phyloP scores from a whole-genome alignment of 768 basidiomycete species.

The Asterophora parasitica region DNA sequence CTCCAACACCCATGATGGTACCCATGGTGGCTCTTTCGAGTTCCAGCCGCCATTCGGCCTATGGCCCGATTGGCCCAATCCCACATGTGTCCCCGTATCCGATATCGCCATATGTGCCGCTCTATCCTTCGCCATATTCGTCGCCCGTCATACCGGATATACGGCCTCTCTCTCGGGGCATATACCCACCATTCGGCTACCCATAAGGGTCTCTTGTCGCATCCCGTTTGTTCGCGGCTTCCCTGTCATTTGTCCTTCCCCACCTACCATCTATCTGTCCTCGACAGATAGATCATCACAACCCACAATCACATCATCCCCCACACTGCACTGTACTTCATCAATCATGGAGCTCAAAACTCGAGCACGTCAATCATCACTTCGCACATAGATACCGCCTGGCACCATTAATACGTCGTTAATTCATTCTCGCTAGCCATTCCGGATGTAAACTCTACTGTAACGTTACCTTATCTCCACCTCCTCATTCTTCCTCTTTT shows the following conservation, averaged over 20 bases:
- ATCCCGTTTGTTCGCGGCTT: not conserved
- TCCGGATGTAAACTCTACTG: too few relatives aligned
- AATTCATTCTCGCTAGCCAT: not conserved
- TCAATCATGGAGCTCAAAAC: not conserved
- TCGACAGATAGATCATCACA: not conserved
- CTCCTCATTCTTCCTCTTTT: too few relatives aligned
- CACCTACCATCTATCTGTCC: not conserved
- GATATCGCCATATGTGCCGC: conserved; percentile 13
- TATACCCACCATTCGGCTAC: conserved; percentile 4
- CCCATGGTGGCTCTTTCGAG: conserved; percentile 11
- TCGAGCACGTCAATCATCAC: too few relatives aligned
- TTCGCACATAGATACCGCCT: not conserved
- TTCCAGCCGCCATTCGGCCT: not conserved
- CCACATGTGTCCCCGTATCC: conserved; percentile 5
- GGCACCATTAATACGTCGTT: not conserved
- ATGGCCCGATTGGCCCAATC: conserved; percentile 6
- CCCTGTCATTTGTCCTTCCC: not conserved
- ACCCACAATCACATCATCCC: not conserved
- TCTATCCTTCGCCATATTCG: conserved; percentile 13
- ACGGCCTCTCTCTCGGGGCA: conserved; percentile 5
- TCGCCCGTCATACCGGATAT: conserved; percentile 11
- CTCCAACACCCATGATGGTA: conserved; percentile 3
- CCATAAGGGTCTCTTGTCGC: not conserved
- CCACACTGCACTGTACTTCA: not conserved
- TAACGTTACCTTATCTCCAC: not conserved